Percentiles rank a stretch among this genome's conserved stretches.
Conservation (phyloP, 1,139 yeast species). For the Debaryomyces coudertii region DNA sequence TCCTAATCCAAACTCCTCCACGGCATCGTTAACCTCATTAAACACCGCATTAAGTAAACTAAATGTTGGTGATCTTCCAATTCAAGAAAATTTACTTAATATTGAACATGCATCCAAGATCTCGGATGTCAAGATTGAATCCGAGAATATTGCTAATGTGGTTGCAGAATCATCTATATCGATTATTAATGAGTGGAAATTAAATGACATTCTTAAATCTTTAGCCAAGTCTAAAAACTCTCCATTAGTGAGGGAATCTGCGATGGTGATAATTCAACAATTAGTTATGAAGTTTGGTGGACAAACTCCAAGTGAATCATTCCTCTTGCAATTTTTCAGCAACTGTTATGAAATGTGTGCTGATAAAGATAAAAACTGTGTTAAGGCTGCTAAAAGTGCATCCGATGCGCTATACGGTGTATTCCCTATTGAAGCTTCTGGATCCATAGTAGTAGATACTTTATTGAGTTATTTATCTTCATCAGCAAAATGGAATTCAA, state of each 20-base stretch:
- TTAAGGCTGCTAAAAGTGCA: constrained; percentile 77
- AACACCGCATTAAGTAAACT: constrained; percentile 71
- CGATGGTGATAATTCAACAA: constrained; percentile 67
- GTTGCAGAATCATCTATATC: constrained; percentile 49
- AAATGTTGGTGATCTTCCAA: constrained; percentile 60
- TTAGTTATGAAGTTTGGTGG: constrained; percentile 70
- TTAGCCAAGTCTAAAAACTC: constrained; percentile 75
- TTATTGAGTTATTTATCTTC: constrained; percentile 67
- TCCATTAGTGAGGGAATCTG: constrained; percentile 74
- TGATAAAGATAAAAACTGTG: constrained; percentile 86
- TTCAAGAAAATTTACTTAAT: constrained; percentile 58
- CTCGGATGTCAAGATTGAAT: constrained; percentile 66
- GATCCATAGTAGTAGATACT: constrained; percentile 65
- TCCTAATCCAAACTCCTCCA: constrained; percentile 47
- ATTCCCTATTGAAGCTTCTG: constrained; percentile 80
- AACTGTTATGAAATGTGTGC: constrained; percentile 67
- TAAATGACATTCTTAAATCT: constrained; percentile 63
- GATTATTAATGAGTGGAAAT: constrained; percentile 64
- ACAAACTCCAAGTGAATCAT: constrained; percentile 74
- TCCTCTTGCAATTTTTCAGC: constrained; percentile 59
- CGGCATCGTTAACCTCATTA: constrained; percentile 73
- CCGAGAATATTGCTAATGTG: constrained; percentile 55
- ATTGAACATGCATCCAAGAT: constrained; percentile 62
- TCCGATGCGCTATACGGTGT: constrained; percentile 67
- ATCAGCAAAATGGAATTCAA: constrained; percentile 93